phyloP scores from a whole-genome alignment of 306 rosid genomes.

The Dalbergia oliveri region DNA sequence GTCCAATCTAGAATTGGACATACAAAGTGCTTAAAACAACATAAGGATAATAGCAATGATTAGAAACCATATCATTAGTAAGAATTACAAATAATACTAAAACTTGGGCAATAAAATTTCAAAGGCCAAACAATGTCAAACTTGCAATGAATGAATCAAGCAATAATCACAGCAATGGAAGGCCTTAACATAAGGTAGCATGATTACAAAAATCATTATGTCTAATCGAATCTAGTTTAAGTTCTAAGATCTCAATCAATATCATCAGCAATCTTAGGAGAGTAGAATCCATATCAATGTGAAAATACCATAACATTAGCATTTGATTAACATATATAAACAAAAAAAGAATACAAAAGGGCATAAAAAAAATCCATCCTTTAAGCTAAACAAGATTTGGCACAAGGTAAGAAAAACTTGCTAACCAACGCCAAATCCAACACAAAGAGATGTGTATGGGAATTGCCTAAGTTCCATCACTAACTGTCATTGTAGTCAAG shows the following conservation, averaged over 20 bases:
- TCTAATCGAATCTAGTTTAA: background rate
- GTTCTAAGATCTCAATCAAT: background rate
- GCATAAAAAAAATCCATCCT: background rate
- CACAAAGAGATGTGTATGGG: conserved; percentile 27
- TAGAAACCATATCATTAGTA: background rate
- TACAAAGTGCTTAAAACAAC: background rate
- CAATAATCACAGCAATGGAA: background rate
- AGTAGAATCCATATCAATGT: conserved; percentile 10
- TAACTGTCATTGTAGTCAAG: too few relatives aligned
- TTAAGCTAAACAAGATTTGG: conserved; percentile 36
- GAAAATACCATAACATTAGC: background rate
- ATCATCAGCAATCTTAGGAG: conserved; percentile 8
- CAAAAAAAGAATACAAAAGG: background rate
- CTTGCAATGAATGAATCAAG: conserved; percentile 7
- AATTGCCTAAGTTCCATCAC: too few relatives aligned
- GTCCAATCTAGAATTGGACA: background rate
- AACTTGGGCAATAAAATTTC: background rate
- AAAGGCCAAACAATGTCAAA: background rate
- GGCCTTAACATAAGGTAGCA: background rate
- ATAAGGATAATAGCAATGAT: background rate
- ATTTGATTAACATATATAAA: conserved; percentile 16
- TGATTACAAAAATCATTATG: background rate
- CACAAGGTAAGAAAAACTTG: conserved; percentile 40
- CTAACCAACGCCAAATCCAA: conserved; percentile 43
- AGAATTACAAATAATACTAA: background rate